phyloP scores from a whole-genome alignment of 371 early-diverging fungal genomes.

The Apophysomyces trapeziformis region DNA sequence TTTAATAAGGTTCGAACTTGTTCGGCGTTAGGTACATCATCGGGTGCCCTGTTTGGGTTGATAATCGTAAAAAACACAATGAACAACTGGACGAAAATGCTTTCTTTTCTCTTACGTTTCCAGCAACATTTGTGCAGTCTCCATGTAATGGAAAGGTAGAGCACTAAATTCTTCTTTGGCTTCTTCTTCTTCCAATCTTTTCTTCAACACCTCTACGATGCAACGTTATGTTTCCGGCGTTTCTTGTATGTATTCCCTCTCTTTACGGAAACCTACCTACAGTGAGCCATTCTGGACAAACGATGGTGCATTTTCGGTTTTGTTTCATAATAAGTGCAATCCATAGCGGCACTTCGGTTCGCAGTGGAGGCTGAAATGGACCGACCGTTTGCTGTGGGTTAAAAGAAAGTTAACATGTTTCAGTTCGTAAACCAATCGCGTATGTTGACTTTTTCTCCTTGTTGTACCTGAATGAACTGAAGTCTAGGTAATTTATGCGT shows the following conservation, averaged over 20 bases:
- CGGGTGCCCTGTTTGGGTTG: conserved; percentile 61
- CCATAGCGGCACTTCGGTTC: conserved; percentile 83
- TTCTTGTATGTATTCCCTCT: background rate
- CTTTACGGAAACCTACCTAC: conserved; percentile 20
- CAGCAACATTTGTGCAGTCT: conserved; percentile 76
- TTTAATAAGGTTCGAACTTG: conserved; percentile 73
- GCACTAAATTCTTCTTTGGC: conserved; percentile 66
- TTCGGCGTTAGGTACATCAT: conserved; percentile 80
- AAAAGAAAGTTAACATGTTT: background rate
- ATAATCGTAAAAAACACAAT: background rate
- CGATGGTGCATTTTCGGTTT: conserved; percentile 79
- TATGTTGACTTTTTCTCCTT: background rate
- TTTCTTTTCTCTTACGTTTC: conserved; percentile 57
- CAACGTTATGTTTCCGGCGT: too few relatives aligned
- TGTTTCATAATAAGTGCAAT: conserved; percentile 84
- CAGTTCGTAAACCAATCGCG: too few relatives aligned
- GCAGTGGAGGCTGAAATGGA: conserved; percentile 78
- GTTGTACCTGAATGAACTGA: conserved; percentile 68
- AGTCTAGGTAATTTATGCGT: conserved; percentile 62
- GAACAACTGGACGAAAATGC: background rate
- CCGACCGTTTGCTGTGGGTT: conserved; percentile 65
- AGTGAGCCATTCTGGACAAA: conserved; percentile 83
- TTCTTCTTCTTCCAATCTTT: conserved; percentile 64
- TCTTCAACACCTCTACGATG: conserved; percentile 55
- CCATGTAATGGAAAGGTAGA: conserved; percentile 84